These are phyloP conservation scores for Jatropha podagrica DNA, from an alignment of 441 rosid genomes.

Conservation along the genomic window DNA sequence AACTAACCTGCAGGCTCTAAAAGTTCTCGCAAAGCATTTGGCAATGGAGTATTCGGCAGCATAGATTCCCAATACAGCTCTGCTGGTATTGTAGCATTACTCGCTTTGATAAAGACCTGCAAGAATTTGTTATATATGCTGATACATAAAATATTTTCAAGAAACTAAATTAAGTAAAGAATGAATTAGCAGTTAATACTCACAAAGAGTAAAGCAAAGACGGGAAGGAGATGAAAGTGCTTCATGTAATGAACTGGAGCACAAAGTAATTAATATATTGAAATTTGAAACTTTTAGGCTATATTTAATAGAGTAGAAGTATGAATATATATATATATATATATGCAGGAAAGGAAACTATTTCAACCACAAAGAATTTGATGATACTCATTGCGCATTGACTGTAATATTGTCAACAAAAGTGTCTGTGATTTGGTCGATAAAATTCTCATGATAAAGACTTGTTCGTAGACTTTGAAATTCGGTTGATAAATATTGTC, in stretches of 20 bases:
- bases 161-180: not conserved
- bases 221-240: not conserved
- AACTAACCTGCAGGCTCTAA: not conserved
- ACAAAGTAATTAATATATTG: too few species aligned
- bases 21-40: not conserved
- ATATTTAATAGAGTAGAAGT: not conserved
- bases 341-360: too few species aligned
- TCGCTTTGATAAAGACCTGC: not conserved
- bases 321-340: too few species aligned
- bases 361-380: too few species aligned
- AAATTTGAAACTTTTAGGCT: too few species aligned
- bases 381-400: too few species aligned
- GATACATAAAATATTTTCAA: not conserved
- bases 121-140: not conserved
- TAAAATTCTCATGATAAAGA: too few species aligned
- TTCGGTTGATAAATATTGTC: too few species aligned
- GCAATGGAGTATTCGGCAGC: slow-evolving; percentile 11
- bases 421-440: too few species aligned
- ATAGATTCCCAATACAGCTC: slow-evolving; percentile 2
- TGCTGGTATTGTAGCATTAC: not conserved
- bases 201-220: not conserved
- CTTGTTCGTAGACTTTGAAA: too few species aligned
- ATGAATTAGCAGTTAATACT: not conserved
- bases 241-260: not conserved
- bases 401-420: too few species aligned